These are phyloP conservation scores for Schizochytrium sp. DNA, from an alignment of 108 stramenopile genomes.

Conservation along the genomic window DNA sequence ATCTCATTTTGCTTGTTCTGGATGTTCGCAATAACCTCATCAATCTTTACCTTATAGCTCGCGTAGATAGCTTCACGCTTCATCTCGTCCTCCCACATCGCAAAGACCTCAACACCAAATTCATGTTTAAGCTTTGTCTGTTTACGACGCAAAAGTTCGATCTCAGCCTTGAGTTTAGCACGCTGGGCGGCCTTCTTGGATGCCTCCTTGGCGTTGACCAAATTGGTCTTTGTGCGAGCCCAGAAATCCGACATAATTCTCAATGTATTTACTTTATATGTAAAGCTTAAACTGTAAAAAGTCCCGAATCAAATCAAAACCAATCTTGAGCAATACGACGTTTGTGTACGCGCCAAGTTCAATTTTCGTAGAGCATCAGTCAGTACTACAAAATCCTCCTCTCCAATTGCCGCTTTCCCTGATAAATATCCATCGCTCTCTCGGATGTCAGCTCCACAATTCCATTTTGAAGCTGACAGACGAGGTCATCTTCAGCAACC, in stretches of 20 bases:
- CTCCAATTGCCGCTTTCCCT: too few species aligned
- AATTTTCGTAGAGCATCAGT: too few species aligned
- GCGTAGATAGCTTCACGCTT: slow-evolving; percentile 34
- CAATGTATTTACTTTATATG: neutral
- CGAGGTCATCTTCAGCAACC: too few species aligned
- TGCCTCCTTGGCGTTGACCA: slow-evolving; percentile 36
- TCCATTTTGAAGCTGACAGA: too few species aligned
- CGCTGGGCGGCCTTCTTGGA: neutral
- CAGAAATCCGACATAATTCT: slow-evolving; percentile 43
- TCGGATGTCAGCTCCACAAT: too few species aligned
- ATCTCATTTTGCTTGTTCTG: slow-evolving; percentile 51
- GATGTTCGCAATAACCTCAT: neutral
- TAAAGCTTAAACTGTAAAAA: too few species aligned
- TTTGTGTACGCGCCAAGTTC: too few species aligned
- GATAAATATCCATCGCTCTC: too few species aligned
- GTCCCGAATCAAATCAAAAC: too few species aligned
- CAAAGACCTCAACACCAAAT: slow-evolving; percentile 53
- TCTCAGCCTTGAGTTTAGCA: slow-evolving; percentile 43
- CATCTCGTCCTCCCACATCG: neutral
- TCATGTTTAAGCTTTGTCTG: slow-evolving; percentile 51
- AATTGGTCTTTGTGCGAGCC: slow-evolving; percentile 16
- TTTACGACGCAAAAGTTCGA: slow-evolving; percentile 46
- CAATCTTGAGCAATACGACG: too few species aligned
- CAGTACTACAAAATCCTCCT: too few species aligned
- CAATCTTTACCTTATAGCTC: slow-evolving; percentile 57